Evolutionary conservation across 2,329 filamentous ascomycete species (phyloP), one percentile per base, ranked within the genome.

Genomic region (Pyricularia sp.): DNA sequence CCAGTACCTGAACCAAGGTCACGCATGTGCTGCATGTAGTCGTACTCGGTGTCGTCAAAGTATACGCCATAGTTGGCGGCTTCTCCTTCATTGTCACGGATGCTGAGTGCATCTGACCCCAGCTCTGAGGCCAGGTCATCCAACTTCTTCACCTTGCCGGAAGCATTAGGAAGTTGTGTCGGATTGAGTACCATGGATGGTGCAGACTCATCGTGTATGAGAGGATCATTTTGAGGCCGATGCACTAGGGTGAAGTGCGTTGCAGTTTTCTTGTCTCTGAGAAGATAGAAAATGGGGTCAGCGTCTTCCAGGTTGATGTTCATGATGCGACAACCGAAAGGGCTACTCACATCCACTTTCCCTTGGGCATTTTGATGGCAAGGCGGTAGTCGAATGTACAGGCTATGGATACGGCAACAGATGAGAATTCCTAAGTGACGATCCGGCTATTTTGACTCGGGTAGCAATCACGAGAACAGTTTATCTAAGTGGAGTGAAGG

Each of bases 1-100:
- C 92, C 92, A 28, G 87, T 87, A 6, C 86, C 92, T 63, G 83
- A 79, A 69, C 90, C 90, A n/a, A 99, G 82, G 74, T 98, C 95
- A 69, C 93, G 91, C 85, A 99, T 83, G 80, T 99, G 95, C 79
- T 99, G 95, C 95, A 99, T 99, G 81, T 99, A 99, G 80, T 99
- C 95, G 80, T 99, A 99, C 76, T 92, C 87, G 72, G 92, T 91
- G 80, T 99, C 95, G 79, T 99, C 96, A 79, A 86, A 99, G 83
- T 92, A 99, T 72, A 99, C 88, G 72, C 95, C 95, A 79, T 97
- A 88, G 78, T 92, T 92, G 73, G 96, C 95, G 10, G 96, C 95
- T 81, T 99, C 94, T 74, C 96, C 96, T 80, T 99, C 95, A 78
- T 99, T 98, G 69, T 88, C 86, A 73, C 94, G 89, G 72, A 97